Percentiles rank a stretch among this genome's conserved stretches.
Conservation (phyloP, 805 yeast species). For the Barnettozyma sucrosica region DNA sequence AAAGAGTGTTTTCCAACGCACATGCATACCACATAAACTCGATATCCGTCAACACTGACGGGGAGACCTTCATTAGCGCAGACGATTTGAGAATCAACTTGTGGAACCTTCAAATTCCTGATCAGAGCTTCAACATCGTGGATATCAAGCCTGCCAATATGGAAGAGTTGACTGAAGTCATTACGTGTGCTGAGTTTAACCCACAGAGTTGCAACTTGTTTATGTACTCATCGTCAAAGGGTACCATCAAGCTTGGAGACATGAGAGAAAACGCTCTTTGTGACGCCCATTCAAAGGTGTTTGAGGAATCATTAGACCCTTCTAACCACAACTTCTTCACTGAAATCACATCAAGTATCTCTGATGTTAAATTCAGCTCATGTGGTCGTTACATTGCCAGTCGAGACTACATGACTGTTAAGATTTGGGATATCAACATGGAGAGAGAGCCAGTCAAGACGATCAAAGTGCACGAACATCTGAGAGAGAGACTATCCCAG, state of each 20-base stretch:
- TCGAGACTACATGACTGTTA: slow-evolving; percentile 94
- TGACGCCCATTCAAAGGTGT: slow-evolving; percentile 80
- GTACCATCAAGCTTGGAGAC: slow-evolving; percentile 90
- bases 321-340: slow-evolving; percentile 92
- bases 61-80: slow-evolving; percentile 87
- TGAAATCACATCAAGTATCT: slow-evolving; percentile 89
- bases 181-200: slow-evolving; percentile 94
- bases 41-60: slow-evolving; percentile 89
- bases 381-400: slow-evolving; percentile 95
- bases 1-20: slow-evolving; percentile 86
- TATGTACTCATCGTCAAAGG: slow-evolving; percentile 93
- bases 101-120: slow-evolving; percentile 93
- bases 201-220: slow-evolving; percentile 88
- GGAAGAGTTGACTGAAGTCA: slow-evolving; percentile 98
- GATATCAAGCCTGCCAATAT: slow-evolving; percentile 96
- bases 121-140: slow-evolving; percentile 93
- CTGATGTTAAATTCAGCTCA: slow-evolving; percentile 86
- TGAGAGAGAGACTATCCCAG: slow-evolving; percentile 89
- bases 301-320: slow-evolving; percentile 92
- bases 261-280: slow-evolving; percentile 95
- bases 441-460: slow-evolving; percentile 92
- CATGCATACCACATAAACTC: slow-evolving; percentile 98
- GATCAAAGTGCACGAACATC: slow-evolving; percentile 90
- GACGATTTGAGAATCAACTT: slow-evolving; percentile 93
- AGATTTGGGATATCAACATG: slow-evolving; percentile 98